Percentiles rank a stretch among this genome's conserved stretches.
Conservation (phyloP, 225 moss, liverwort and hornwort species). For the Physcomitrellopsis africana region DNA sequence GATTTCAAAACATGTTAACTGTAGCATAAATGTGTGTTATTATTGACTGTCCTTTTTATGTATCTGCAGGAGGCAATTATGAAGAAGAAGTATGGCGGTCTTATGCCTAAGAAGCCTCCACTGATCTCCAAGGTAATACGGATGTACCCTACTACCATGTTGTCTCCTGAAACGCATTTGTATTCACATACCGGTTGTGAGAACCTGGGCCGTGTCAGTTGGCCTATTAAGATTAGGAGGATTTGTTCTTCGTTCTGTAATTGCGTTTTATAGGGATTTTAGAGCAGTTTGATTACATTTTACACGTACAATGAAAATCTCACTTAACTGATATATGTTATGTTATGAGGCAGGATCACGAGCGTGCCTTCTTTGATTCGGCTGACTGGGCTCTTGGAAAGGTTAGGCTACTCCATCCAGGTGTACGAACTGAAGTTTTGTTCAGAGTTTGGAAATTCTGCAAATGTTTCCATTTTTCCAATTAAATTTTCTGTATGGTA, state of each 20-base stretch:
- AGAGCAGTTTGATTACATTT: not conserved
- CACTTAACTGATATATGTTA: slow-evolving; percentile 26
- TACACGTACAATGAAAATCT: slow-evolving; percentile 5
- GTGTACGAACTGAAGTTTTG: not conserved
- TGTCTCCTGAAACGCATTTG: not conserved
- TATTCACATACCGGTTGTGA: not conserved
- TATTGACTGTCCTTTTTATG: not conserved
- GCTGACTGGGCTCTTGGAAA: slow-evolving; percentile 99
- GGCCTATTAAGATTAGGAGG: not conserved
- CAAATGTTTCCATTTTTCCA: not conserved
- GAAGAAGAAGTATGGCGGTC: slow-evolving; percentile 97
- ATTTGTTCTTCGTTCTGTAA: not conserved
- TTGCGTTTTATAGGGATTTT: not conserved
- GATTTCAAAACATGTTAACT: not conserved
- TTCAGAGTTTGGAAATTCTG: no score
- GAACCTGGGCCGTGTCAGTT: not conserved
- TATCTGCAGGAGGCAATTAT: slow-evolving; percentile 76
- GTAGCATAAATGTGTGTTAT: not conserved
- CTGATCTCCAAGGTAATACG: slow-evolving; percentile 83
- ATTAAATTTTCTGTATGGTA: not conserved
- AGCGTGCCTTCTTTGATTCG: slow-evolving; percentile 97
- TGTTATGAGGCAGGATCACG: slow-evolving; percentile 72
- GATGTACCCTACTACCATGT: not conserved
- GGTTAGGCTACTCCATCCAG: slow-evolving; percentile 53
- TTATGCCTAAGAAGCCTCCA: slow-evolving; percentile 95